Base-by-base conservation (phyloP, 2,329 filamentous ascomycete species). In the Aureobasidium uvarum region DNA sequence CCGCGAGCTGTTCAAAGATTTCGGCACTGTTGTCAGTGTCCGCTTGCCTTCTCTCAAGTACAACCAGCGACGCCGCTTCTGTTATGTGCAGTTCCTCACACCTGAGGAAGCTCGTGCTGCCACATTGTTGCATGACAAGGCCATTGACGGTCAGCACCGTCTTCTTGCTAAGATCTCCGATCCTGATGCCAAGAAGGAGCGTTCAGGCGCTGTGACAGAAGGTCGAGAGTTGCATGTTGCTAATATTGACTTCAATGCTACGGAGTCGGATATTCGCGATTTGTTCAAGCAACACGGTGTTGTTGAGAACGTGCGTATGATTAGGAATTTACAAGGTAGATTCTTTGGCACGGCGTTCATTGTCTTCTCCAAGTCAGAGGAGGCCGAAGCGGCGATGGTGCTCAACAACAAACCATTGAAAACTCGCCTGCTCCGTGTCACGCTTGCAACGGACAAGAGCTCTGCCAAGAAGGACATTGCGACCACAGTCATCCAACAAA, bases 21-120 rank as follows among this genome's bases (percentile, higher is more conserved):
- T 88, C 72, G 95, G 95, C 50, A 86, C 94, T 50, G 88, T 99
- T 64, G 82, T 96, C 64, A 91, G 89, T 72, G 84, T 98, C 62
- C 89, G 95, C 25, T 95, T 95, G 78, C 95, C 95, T 1, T 96
- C 92, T 65, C 84, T 99, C 60, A 96, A 96, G 75, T 92, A 85
- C 76, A 94, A 97, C 72, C 88, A 89, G 1, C 88, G 91, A 71
- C 90, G 95, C 38, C 89, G 95, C 28, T 99, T 99, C 79, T 97
- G 93, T 80, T 99, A 99, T 76, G 83, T 97, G 7, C 91, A 96
- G n/a, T 97, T 97, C 74, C 84, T 87, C 55, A 86, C 86, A 38
- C 77, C 84, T 2, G 82, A 83, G n/a, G 84, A 85, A 62, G 91
- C 92, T 0, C 82, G 86, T 45, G 75, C 75, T 56, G 93, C 93